Percentiles rank a stretch among this genome's conserved stretches.
Conservation (phyloP, 305 asterid genomes). For the Plantago lanceolata region DNA sequence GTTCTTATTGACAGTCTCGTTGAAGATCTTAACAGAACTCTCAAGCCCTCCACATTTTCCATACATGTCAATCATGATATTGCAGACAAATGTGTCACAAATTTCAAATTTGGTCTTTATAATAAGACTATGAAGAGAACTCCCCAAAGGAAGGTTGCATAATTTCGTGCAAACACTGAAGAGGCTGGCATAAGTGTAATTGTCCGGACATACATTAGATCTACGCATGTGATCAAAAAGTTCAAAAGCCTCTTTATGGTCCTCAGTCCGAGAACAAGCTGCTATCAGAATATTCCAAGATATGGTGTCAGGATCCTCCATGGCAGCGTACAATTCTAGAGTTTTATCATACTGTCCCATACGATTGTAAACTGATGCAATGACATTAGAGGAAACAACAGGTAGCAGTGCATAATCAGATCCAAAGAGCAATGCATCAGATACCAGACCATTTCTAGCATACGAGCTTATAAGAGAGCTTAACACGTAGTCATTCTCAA, state of each 20-base stretch:
- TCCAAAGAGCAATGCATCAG: conserved; percentile 36
- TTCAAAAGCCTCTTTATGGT: conserved; percentile 44
- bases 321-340: conserved; percentile 40
- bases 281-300: conserved; percentile 59
- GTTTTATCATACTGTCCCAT: conserved; percentile 41
- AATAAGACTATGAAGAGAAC: conserved; percentile 46
- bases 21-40: conserved; percentile 39
- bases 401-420: conserved; percentile 23
- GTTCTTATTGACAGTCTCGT: conserved; percentile 30
- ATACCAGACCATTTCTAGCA: conserved; percentile 33
- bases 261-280: conserved; percentile 55
- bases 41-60: conserved; percentile 51
- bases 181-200: conserved; percentile 51
- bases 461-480: conserved; percentile 45
- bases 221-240: conserved; percentile 45
- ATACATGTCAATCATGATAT: conserved; percentile 49
- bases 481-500: conserved; percentile 34
- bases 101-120: conserved; percentile 29
- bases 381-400: conserved; percentile 35
- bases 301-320: conserved; percentile 45
- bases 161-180: conserved; percentile 42
- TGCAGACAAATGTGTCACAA: conserved; percentile 44
- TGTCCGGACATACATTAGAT: conserved; percentile 36
- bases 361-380: conserved; percentile 45
- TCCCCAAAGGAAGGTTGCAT: conserved; percentile 45